Evolutionary conservation across 495 filamentous ascomycete species (phyloP).

Genomic region (Astrothelium subdiscretum): DNA sequence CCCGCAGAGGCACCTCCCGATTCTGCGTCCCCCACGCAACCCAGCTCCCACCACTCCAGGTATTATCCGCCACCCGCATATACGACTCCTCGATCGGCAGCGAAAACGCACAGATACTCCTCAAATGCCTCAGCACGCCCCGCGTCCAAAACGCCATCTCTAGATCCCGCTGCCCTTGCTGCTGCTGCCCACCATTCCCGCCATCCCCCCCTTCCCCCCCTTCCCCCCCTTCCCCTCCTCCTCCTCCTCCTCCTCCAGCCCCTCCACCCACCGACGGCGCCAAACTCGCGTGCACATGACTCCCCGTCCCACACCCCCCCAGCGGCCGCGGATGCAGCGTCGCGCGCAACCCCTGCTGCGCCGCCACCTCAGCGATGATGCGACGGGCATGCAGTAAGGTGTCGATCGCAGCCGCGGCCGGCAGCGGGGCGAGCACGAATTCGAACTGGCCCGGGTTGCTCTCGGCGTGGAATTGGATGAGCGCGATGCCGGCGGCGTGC

Average conservation of each 20-base stretch:
- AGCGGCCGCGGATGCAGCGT: slow-evolving; percentile 66
- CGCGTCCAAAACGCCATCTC: slow-evolving; percentile 43
- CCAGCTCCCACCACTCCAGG: slow-evolving; percentile 68
- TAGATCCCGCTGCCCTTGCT: slow-evolving; percentile 16
- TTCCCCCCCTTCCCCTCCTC: slow-evolving; percentile 48
- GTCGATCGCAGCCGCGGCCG: slow-evolving; percentile 61
- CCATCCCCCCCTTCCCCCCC: slow-evolving; percentile 54
- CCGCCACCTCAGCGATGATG: slow-evolving; percentile 48
- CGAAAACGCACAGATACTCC: slow-evolving; percentile 53
- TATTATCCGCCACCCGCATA: slow-evolving; percentile 48
- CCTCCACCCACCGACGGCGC: slow-evolving; percentile 16
- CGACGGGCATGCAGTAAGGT: slow-evolving; percentile 60
- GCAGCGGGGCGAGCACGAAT: slow-evolving; percentile 55
- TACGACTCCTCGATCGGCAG: slow-evolving; percentile 50
- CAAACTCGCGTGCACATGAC: slow-evolving; percentile 60
- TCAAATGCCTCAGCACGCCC: slow-evolving; percentile 52
- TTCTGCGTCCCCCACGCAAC: slow-evolving; percentile 69
- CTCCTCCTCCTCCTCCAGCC: slow-evolving; percentile 40
- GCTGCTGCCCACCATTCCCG: slow-evolving; percentile 29
- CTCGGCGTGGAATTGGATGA: slow-evolving; percentile 72
- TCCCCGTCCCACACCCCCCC: slow-evolving; percentile 46
- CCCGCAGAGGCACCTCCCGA: slow-evolving; percentile 55
- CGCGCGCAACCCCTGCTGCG: slow-evolving; percentile 50
- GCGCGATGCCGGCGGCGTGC: slow-evolving; percentile 46
- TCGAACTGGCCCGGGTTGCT: slow-evolving; percentile 68